Base-by-base conservation (phyloP, 208 protist genomes). In the Naegleria gruberi region DNA sequence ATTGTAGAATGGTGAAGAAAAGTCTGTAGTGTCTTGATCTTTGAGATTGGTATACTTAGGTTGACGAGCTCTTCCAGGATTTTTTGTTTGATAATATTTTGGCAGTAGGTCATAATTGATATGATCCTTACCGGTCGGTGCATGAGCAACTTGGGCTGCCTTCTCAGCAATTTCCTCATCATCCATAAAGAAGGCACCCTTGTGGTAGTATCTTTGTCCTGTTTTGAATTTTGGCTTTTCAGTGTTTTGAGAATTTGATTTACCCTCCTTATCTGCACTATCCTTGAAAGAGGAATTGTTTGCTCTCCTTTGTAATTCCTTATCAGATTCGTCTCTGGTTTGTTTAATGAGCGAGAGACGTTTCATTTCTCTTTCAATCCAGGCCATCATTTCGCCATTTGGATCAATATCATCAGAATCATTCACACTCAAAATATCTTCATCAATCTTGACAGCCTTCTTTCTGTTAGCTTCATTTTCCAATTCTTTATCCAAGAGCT, bases 191-290 rank as follows among this genome's bases (percentile, higher is more conserved):
- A 90, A 94, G 41, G 90, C 92, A n/a, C 93, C 93, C 88, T 93
- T 94, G 90, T 94, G 92, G 88, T 92, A 94, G 82, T 94, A 94
- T 90, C 91, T 93, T 41, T 94, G 93, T 40, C 93, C 43, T 89
- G 93, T 93, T 34, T 91, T 92, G 55, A 86, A 55, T 55, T 93
- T 26, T 26, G 3, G 89, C 23, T 90, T 90, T 40, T 84, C 84
- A 10, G 85, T 90, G 0, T 89, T 12, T 10, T 87, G 8, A 43
- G 6, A 42, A 41, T 82, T 83, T 12, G 44, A 65, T 51, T 41
- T 77, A 7, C 8, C 37, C 40, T 55, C 30, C 40, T 91, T 4
- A 34, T 83, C 90, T 83, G 55, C 55, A 65, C 87, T 4, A 42
- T 92, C 90, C 55, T 74, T 77, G 8, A 77, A 8, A 6, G 30